Evolutionary conservation across 208 protist species (phyloP).

Genomic region (Trypanosoma brucei): DNA sequence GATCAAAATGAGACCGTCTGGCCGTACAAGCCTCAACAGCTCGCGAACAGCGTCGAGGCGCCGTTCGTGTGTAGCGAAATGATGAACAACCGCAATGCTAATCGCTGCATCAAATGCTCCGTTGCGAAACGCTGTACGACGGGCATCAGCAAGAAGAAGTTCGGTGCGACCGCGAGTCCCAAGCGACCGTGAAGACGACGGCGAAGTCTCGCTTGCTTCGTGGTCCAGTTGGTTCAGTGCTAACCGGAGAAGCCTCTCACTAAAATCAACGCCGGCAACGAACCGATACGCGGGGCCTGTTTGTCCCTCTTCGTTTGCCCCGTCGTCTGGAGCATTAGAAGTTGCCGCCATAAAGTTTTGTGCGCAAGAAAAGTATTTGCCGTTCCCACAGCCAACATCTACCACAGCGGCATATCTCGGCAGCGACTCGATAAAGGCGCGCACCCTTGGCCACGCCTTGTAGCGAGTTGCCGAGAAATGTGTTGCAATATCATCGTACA

Average conservation of each 20-base stretch:
- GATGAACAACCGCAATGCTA: conserved; percentile 89
- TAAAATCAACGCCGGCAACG: conserved; percentile 65
- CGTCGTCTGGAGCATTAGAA: background rate
- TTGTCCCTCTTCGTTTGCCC: background rate
- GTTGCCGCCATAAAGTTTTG: conserved; percentile 13
- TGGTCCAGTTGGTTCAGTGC: conserved; percentile 47
- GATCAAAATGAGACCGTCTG: conserved; percentile 58
- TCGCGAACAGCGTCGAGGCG: conserved; percentile 49
- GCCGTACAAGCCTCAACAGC: conserved; percentile 68
- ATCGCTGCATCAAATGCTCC: conserved; percentile 76
- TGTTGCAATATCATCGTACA: conserved; percentile 77
- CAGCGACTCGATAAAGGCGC: conserved; percentile 54
- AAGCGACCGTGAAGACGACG: conserved; percentile 5
- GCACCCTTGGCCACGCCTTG: conserved; percentile 83
- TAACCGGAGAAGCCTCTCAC: conserved; percentile 47
- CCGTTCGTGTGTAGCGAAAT: conserved; percentile 62
- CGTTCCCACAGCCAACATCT: conserved; percentile 88
- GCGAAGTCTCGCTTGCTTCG: background rate
- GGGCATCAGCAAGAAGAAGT: conserved; percentile 57
- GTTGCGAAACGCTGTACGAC: conserved; percentile 49
- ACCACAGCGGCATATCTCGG: conserved; percentile 58
- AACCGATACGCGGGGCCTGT: conserved; percentile 31
- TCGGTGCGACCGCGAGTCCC: conserved; percentile 40
- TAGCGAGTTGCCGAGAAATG: conserved; percentile 88
- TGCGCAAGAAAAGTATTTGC: conserved; percentile 73